Evolutionary conservation across 768 basidiomycete species (phyloP).

Genomic region (Kwoniella sp.): DNA sequence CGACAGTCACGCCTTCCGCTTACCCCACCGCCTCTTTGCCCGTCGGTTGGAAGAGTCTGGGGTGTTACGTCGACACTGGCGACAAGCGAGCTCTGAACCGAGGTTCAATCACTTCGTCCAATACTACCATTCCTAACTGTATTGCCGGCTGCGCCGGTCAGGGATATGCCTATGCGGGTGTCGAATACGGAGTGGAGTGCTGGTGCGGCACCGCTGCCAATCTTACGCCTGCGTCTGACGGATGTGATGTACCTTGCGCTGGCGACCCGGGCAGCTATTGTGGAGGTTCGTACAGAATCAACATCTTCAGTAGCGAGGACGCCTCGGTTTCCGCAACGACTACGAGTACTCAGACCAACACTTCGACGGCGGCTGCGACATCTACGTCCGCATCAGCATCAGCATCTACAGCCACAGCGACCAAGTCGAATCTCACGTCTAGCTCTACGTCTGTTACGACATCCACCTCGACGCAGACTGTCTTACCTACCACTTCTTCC

Average conservation of each 20-base stretch:
- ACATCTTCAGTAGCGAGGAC: slow-evolving; percentile 5
- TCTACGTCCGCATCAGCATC: not conserved
- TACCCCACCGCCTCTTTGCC: slow-evolving; percentile 22
- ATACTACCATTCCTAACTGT: slow-evolving; percentile 28
- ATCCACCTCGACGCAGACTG: too few species aligned
- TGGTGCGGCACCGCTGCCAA: slow-evolving; percentile 24
- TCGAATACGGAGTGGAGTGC: slow-evolving; percentile 37
- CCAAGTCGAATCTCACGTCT: too few species aligned
- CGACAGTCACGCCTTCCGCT: slow-evolving; percentile 13
- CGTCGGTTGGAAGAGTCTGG: slow-evolving; percentile 27
- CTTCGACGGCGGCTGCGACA: not conserved
- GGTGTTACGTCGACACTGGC: slow-evolving; percentile 34
- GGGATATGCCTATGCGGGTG: slow-evolving; percentile 31
- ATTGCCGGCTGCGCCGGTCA: slow-evolving; percentile 22
- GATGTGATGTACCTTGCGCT: slow-evolving; percentile 31
- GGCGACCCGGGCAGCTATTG: slow-evolving; percentile 26
- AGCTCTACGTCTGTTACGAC: too few species aligned
- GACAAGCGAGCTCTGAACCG: slow-evolving; percentile 37
- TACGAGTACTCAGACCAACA: not conserved
- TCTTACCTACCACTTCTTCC: not conserved
- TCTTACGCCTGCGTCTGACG: slow-evolving; percentile 12
- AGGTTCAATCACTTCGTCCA: slow-evolving; percentile 30
- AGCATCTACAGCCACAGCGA: too few species aligned
- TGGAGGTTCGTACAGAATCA: slow-evolving; percentile 30
- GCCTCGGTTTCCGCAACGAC: not conserved